phyloP scores from a whole-genome alignment of 371 early-diverging fungal species.

The Mucor mucedo region DNA sequence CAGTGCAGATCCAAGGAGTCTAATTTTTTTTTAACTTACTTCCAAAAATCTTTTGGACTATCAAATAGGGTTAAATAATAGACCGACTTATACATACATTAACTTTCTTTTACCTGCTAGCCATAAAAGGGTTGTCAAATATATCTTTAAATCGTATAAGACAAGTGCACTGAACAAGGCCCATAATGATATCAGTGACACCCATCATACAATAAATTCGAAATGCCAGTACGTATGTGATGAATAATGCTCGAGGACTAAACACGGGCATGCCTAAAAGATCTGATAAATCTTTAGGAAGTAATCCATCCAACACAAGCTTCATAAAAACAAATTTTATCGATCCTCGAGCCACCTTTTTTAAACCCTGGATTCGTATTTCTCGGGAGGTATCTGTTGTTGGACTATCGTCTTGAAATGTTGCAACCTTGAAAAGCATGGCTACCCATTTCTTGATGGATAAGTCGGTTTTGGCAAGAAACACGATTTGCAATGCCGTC shows the following conservation, averaged over 20 bases:
- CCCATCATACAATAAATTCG: slow-evolving; percentile 30
- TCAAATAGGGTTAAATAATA: not conserved
- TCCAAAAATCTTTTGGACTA: slow-evolving; percentile 33
- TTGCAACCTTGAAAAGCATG: slow-evolving; percentile 4
- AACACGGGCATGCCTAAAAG: slow-evolving; percentile 14
- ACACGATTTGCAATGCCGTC: slow-evolving; percentile 18
- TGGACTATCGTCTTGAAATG: slow-evolving; percentile 24
- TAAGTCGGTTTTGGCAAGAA: slow-evolving; percentile 11
- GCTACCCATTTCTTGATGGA: slow-evolving; percentile 8
- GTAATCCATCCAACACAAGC: slow-evolving; percentile 1
- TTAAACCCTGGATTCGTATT: slow-evolving; percentile 8
- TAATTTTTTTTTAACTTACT: slow-evolving; percentile 9
- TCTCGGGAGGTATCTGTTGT: not conserved
- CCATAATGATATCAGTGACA: slow-evolving; percentile 26
- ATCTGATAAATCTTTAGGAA: slow-evolving; percentile 12
- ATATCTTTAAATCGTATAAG: slow-evolving; percentile 22
- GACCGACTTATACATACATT: not conserved
- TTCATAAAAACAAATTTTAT: slow-evolving; percentile 18
- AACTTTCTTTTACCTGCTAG: slow-evolving; percentile 16
- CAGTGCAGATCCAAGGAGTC: not conserved
- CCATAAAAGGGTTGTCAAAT: slow-evolving; percentile 27
- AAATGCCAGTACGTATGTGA: slow-evolving; percentile 17
- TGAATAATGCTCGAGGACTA: slow-evolving; percentile 9
- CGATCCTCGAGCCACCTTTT: slow-evolving; percentile 14
- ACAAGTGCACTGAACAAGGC: slow-evolving; percentile 16